phyloP scores from a whole-genome alignment of 176 grass and related monocot genomes.

The Phoenix roebelenii region DNA sequence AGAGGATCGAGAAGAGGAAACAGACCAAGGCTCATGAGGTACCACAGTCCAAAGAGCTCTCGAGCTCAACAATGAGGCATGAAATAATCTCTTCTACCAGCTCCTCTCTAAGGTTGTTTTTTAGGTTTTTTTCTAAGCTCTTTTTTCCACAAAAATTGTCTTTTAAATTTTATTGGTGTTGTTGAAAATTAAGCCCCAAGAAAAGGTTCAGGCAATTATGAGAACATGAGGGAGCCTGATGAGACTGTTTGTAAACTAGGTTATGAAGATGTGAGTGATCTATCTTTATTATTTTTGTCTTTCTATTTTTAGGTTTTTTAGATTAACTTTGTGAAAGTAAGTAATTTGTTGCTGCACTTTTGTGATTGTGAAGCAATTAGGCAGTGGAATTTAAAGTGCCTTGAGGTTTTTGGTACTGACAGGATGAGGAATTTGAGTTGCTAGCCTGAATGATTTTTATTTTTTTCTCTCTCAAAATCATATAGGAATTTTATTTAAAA shows the following conservation, averaged over 20 bases:
- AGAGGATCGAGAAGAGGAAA: constrained; percentile 59
- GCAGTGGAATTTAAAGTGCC: no score
- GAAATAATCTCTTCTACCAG: no score
- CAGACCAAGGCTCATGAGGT: constrained; percentile 34
- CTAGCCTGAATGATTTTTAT: no score
- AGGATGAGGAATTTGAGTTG: no score
- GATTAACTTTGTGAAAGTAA: no score
- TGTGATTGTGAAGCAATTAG: no score
- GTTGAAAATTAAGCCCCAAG: constrained; percentile 43
- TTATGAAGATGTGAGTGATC: constrained; percentile 52
- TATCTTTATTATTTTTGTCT: neutral
- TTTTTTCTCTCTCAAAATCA: no score
- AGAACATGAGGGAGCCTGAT: constrained; percentile 75
- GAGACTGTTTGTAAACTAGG: constrained; percentile 72
- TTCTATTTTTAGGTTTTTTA: neutral
- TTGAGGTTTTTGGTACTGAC: no score
- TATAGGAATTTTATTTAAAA: no score
- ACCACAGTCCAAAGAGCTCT: constrained; percentile 31
- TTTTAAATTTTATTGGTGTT: constrained; percentile 3
- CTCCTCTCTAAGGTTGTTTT: neutral
- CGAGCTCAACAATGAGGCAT: constrained; percentile 70
- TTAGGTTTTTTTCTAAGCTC: neutral
- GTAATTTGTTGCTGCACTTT: no score
- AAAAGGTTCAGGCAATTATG: constrained; percentile 57
- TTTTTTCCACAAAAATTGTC: no score